Evolutionary conservation across 805 yeast genomes (phyloP).

Genomic region (Myxozyma udenii): DNA sequence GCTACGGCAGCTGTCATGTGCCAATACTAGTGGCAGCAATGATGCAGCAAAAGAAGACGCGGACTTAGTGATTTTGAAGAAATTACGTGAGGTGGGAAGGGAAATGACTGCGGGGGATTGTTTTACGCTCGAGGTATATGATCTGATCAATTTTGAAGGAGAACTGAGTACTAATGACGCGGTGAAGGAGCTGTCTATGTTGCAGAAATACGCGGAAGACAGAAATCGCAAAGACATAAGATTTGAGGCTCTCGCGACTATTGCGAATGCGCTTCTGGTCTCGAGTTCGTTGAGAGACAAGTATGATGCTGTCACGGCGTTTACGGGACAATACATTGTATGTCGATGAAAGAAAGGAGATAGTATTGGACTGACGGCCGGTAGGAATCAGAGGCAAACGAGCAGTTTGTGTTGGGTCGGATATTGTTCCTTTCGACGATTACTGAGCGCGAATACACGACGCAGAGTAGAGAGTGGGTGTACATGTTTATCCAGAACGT

Average conservation of each 20-base stretch:
- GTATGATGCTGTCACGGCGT: slow-evolving; percentile 1
- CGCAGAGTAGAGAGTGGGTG: background rate
- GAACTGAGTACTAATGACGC: background rate
- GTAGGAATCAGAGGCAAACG: slow-evolving; percentile 11
- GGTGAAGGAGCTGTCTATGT: background rate
- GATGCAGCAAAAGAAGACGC: too few species aligned
- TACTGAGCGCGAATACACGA: background rate
- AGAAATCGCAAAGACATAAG: background rate
- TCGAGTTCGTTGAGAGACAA: slow-evolving; percentile 2
- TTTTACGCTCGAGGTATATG: background rate
- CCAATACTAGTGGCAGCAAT: too few species aligned
- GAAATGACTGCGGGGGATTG: background rate
- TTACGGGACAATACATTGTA: slow-evolving; percentile 9
- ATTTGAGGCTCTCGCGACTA: slow-evolving; percentile 16
- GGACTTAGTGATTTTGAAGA: background rate
- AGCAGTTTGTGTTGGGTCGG: slow-evolving; percentile 22
- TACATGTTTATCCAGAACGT: slow-evolving; percentile 3
- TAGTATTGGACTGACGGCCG: too few species aligned
- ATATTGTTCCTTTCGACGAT: slow-evolving; percentile 20
- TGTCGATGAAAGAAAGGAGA: too few species aligned
- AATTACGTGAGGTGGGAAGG: background rate
- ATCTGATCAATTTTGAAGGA: background rate
- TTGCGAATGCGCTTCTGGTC: slow-evolving; percentile 22
- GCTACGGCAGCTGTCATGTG: too few species aligned
- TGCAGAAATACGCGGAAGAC: background rate